A percentile compares a stretch with the other conserved stretches of the same genome.
Conservation (phyloP, 2,329 filamentous ascomycete species). For the Westerdykella aurantiaca region DNA sequence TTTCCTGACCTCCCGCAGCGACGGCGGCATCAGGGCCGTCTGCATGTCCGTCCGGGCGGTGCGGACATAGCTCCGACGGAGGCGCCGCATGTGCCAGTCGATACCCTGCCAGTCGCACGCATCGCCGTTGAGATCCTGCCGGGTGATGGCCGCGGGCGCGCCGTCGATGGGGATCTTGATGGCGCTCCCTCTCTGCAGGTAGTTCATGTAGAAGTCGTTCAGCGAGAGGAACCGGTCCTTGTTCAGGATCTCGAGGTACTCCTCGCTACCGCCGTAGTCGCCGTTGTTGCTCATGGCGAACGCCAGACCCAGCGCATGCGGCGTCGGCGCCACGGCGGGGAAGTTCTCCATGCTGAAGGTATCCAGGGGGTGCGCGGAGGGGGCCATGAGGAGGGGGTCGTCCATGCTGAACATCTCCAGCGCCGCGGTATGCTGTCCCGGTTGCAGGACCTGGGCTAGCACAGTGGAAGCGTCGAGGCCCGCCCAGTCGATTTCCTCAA, state of each 20-base stretch:
- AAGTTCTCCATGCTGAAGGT: not conserved
- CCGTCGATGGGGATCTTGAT: conserved; percentile 19
- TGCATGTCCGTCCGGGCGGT: conserved; percentile 21
- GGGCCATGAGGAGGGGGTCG: not conserved
- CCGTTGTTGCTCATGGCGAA: too few relatives aligned
- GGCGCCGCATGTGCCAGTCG: conserved; percentile 31
- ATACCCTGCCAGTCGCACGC: conserved; percentile 36
- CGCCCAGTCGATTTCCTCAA: conserved; percentile 2
- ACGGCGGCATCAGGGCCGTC: conserved; percentile 13
- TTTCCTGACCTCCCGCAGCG: conserved; percentile 11
- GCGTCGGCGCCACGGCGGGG: too few relatives aligned
- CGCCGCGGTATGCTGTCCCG: conserved; percentile 5
- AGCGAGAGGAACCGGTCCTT: conserved; percentile 24
- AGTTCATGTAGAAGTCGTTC: conserved; percentile 23
- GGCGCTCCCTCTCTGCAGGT: conserved; percentile 11
- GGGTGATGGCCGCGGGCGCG: conserved; percentile 23
- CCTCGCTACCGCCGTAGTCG: conserved; percentile 15
- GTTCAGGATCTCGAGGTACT: conserved; percentile 25
- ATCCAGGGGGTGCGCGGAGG: not conserved
- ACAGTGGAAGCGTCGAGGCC: too few relatives aligned
- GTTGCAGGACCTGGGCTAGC: too few relatives aligned
- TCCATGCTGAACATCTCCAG: conserved; percentile 12
- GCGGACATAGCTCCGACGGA: conserved; percentile 20
- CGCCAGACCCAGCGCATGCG: too few relatives aligned
- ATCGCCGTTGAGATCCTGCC: conserved; percentile 31